Percentiles rank a stretch among this genome's conserved stretches.
Conservation (phyloP, 805 yeast species). For the Metschnikowia lochheadii region DNA sequence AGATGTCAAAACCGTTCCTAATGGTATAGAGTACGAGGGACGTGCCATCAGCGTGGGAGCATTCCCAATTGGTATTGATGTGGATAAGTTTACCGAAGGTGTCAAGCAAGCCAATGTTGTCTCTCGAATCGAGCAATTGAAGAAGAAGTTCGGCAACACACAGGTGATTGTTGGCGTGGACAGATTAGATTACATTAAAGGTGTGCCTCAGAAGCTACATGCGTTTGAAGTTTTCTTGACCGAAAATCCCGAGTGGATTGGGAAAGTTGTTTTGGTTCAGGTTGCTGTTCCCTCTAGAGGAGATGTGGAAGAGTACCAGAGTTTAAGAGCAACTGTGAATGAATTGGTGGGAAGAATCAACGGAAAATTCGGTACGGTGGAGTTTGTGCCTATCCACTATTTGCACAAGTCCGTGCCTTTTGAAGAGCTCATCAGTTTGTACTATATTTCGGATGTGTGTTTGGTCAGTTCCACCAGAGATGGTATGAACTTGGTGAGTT, state of each 20-base stretch:
- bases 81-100: constrained; percentile 83
- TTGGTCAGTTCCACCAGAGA: constrained; percentile 92
- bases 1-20: constrained; percentile 79
- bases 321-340: constrained; percentile 87
- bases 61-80: constrained; percentile 98
- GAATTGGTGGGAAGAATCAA: constrained; percentile 95
- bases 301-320: constrained; percentile 96
- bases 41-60: constrained; percentile 86
- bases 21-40: constrained; percentile 77
- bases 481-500: constrained; percentile 96
- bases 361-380: constrained; percentile 94
- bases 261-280: constrained; percentile 91
- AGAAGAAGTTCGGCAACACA: constrained; percentile 61
- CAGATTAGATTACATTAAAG: constrained; percentile 93
- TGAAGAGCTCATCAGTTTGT: constrained; percentile 85
- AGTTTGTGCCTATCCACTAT: constrained; percentile 96
- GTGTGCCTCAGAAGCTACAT: constrained; percentile 95
- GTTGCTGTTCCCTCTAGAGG: constrained; percentile 98
- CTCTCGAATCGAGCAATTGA: constrained; percentile 59
- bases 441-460: constrained; percentile 84
- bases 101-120: constrained; percentile 59
- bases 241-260: constrained; percentile 97
- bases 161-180: constrained; percentile 96
- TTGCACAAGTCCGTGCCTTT: constrained; percentile 90
- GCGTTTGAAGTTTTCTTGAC: constrained; percentile 90